Percentiles rank a stretch among this genome's conserved stretches.
Evolutionary conservation across 179 eudicot genomes (phyloP).

Genomic region (Heliamphora ciliata): DNA sequence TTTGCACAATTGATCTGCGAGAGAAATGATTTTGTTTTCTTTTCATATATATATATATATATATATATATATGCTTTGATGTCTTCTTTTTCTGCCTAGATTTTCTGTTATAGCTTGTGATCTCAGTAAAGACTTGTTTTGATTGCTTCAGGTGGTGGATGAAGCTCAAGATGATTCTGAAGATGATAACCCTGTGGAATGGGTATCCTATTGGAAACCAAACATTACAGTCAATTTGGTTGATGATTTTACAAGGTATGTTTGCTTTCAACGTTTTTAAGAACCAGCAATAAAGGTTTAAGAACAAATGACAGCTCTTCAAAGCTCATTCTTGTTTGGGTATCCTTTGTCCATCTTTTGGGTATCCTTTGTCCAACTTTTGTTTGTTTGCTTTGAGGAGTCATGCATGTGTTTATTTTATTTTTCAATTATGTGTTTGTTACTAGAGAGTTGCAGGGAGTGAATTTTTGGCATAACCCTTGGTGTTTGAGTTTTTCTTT

Average conservation of each 20-base stretch:
- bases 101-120: not conserved
- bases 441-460: too few species aligned
- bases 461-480: not conserved
- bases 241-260: conserved; percentile 86
- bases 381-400: too few species aligned
- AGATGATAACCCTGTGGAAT: conserved; percentile 70
- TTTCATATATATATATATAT: too few species aligned
- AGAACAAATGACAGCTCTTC: not conserved
- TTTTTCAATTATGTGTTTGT: too few species aligned
- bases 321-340: not conserved
- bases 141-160: conserved; percentile 50
- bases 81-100: not conserved
- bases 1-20: not conserved
- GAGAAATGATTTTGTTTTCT: not conserved
- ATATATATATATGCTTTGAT: not conserved
- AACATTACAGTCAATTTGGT: conserved; percentile 84
- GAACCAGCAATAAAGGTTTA: not conserved
- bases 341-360: too few species aligned
- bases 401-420: too few species aligned
- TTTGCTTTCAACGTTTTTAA: not conserved
- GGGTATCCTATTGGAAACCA: conserved; percentile 96
- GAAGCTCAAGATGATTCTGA: conserved; percentile 40
- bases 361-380: too few species aligned
- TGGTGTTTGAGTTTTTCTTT: not conserved
- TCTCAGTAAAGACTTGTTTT: conserved; percentile 14